These are phyloP conservation scores for Rhododendron ovatum DNA, from an alignment of 148 eudicot species.

Conservation along the genomic window DNA sequence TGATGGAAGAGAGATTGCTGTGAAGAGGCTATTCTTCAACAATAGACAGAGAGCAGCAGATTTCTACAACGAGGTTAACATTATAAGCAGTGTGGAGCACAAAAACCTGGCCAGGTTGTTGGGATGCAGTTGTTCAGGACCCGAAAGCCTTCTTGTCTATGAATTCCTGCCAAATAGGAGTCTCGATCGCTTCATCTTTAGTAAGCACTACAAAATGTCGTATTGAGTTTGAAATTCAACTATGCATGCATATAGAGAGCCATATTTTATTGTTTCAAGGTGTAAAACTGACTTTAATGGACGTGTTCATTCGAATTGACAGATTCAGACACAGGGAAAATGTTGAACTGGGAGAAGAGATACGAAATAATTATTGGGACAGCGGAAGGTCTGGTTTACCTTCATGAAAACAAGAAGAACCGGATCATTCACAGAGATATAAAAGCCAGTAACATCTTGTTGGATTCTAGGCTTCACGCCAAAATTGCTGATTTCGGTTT, in stretches of 20 bases:
- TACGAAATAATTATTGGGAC: conserved; percentile 40
- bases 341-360: conserved; percentile 47
- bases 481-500: conserved; percentile 62
- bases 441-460: conserved; percentile 55
- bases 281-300: background rate
- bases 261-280: background rate
- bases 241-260: no score
- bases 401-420: conserved; percentile 42
- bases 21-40: conserved; percentile 64
- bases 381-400: conserved; percentile 55
- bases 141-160: conserved; percentile 62
- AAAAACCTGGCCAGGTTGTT: conserved; percentile 53
- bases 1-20: conserved; percentile 68
- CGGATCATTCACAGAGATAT: conserved; percentile 61
- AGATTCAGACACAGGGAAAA: conserved; percentile 28
- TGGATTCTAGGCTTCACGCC: conserved; percentile 45
- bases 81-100: conserved; percentile 60
- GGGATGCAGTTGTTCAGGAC: conserved; percentile 68
- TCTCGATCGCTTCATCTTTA: conserved; percentile 56
- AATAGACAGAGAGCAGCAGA: conserved; percentile 59
- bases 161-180: conserved; percentile 52
- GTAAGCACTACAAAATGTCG: conserved; percentile 19
- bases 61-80: conserved; percentile 64
- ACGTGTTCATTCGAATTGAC: background rate
- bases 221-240: background rate